Percentiles rank a stretch among this genome's conserved stretches.
These are phyloP conservation scores for Alisma plantagoaquatica DNA, from an alignment of 106 monocot genomes.

Conservation along the genomic window DNA sequence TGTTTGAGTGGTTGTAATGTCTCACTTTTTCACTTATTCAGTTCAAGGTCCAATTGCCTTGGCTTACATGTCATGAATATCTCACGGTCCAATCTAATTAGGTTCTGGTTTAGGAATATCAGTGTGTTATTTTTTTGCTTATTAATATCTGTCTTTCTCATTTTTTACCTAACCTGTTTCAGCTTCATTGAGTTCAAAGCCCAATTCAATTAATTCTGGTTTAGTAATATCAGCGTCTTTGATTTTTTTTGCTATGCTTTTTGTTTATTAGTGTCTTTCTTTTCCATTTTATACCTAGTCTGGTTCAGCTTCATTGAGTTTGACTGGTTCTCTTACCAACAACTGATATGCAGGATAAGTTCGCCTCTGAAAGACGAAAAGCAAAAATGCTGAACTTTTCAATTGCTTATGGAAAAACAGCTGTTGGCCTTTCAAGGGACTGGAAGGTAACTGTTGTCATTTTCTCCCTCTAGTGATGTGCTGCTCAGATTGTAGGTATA, in stretches of 20 bases:
- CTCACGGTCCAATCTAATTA: no score
- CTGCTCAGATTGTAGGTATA: background rate
- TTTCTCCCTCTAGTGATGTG: background rate
- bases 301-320: no score
- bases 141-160: no score
- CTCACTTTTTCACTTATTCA: no score
- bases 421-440: constrained; percentile 75
- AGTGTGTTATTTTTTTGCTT: no score
- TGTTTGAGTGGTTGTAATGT: no score
- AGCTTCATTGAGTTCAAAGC: background rate
- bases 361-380: constrained; percentile 93
- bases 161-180: no score
- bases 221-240: background rate
- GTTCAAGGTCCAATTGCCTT: no score
- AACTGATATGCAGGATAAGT: constrained; percentile 58
- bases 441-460: constrained; percentile 78
- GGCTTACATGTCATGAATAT: no score
- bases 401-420: constrained; percentile 98
- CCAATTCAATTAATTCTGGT: background rate
- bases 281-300: background rate
- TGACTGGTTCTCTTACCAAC: no score
- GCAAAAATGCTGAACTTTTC: constrained; percentile 99
- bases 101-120: no score
- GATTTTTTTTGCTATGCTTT: background rate
- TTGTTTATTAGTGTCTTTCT: background rate